Evolutionary conservation across 2,329 filamentous ascomycete genomes (phyloP), one percentile per base, ranked within the genome.

Genomic region (Neonectria punicea): DNA sequence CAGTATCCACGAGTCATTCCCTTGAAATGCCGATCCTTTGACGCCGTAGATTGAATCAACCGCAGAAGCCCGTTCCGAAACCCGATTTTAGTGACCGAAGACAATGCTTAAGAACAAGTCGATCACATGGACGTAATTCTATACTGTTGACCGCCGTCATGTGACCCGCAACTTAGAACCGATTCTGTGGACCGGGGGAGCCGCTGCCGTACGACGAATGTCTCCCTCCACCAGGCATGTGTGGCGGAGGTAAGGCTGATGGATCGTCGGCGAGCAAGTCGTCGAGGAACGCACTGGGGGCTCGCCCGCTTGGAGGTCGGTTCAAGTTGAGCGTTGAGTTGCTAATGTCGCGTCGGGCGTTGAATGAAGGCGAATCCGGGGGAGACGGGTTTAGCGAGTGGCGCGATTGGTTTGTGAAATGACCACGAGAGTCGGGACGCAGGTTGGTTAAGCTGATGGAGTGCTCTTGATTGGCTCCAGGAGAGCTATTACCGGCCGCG

Each of bases 201-300:
- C 67, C 67, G 58, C 34, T 70, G 20, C 70, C 69, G 53, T 73
- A 70, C 10, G 73, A 70, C 30, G 70, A 70, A 18, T 70, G 71
- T 32, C 68, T 69, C 11, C 57, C 68, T 49, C 68, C 63, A 5
- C 51, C 75, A 7, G 78, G 77, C 78, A 80, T 81, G 4, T 80
- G 71, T 47, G 74, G 75, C 14, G 85, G 82, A 11, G 86, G 85
- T 58, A 87, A 81, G 69, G 80, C 78, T 41, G 81, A 81, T 6
- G 85, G 83, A 74, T 94, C 90, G 68, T 92, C 92, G 74, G 94
- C 93, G 66, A 98, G 91, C 54, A 98, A 80, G 77, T 98, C 94
- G 65, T 98, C 94, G 43, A 98, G 84, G 77, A 94, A 97, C 18
- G 93, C 93, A 77, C 93, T 97, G 0, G 95, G 95, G 16, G 94